Conservation (phyloP, 106 monocot species). For the Dendrobium huoshanense region DNA sequence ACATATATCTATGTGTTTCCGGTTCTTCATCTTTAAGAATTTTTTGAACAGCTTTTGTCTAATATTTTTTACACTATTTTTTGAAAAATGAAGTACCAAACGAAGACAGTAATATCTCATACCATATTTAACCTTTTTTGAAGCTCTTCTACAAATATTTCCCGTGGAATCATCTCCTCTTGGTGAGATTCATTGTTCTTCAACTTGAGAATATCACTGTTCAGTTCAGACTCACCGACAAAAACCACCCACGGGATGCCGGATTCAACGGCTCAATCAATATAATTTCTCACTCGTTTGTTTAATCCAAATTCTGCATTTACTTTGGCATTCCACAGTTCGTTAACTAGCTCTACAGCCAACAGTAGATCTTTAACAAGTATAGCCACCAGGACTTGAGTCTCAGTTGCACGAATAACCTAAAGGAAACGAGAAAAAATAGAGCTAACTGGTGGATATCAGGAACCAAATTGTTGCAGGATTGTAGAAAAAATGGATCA, state of each 20-base stretch:
- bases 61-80: no score
- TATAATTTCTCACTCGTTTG: constrained; percentile 18
- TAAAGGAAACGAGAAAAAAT: constrained; percentile 14
- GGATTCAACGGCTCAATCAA: constrained; percentile 45
- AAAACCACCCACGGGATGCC: constrained; percentile 82
- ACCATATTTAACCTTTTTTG: constrained; percentile 21
- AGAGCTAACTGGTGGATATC: no score
- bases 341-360: constrained; percentile 61
- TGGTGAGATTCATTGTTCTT: constrained; percentile 62
- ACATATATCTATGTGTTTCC: no score
- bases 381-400: constrained; percentile 83
- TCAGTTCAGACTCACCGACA: constrained; percentile 62
- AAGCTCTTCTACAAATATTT: constrained; percentile 47
- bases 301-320: constrained; percentile 59
- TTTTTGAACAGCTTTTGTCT: no score
- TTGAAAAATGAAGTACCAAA: no score
- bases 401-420: constrained; percentile 75
- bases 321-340: constrained; percentile 77
- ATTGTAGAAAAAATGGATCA: no score
- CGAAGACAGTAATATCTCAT: background rate
- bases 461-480: no score
- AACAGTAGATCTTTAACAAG: constrained; percentile 60
- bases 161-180: constrained; percentile 53
- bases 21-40: no score
- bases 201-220: constrained; percentile 52